Base-by-base conservation (phyloP, 805 yeast species). In the Scheffersomyces amazonensis region DNA sequence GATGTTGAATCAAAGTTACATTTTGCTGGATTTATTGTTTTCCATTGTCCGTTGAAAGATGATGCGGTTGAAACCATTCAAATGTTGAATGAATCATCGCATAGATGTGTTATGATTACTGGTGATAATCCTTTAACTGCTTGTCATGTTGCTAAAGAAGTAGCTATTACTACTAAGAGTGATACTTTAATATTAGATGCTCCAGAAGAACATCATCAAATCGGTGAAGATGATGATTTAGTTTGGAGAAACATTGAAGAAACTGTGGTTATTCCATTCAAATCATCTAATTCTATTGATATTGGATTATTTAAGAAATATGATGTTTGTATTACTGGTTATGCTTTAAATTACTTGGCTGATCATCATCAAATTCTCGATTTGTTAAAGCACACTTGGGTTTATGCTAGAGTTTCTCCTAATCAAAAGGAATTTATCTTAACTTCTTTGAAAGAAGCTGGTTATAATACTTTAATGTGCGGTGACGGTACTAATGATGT, bases 401-500 rank as follows among this genome's bases (percentile, higher is more conserved):
- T 93, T 33, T 93, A 87, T 58, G 97, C 99, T 32, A 84, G 99
- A 69, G 98, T 93, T 22, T 91, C 98, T 5, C 99, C 99, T 29
- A 56, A 84, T 18, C 99, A 93, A 69, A 93, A 93, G 67, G 99
- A 93, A 65, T 88, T 84, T 49, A 81, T 93, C 52, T 73, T 93
- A 54, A 83, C 81, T 44, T 77, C 89, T 27, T 77, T 87, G 60
- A 93, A 91, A 62, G 82, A 80, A 45, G 75, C 87, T 60, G 96
- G 96, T 18, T 93, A 91, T 66, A 84, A 80, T 56, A 93, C 98
- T 17, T 75, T 93, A 53, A 93, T 93, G 99, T 93, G 99, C 67
- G 99, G 99, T 73, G 99, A 93, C 67, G 99, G 99, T 66, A 93
- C 99, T n/a, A 93, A 93, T 59, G 99, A 93, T 72, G 99, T 93